Percentiles rank a stretch among this genome's conserved stretches.
Evolutionary conservation across 345 rosid species (phyloP).

Genomic region (Acer negundo): DNA sequence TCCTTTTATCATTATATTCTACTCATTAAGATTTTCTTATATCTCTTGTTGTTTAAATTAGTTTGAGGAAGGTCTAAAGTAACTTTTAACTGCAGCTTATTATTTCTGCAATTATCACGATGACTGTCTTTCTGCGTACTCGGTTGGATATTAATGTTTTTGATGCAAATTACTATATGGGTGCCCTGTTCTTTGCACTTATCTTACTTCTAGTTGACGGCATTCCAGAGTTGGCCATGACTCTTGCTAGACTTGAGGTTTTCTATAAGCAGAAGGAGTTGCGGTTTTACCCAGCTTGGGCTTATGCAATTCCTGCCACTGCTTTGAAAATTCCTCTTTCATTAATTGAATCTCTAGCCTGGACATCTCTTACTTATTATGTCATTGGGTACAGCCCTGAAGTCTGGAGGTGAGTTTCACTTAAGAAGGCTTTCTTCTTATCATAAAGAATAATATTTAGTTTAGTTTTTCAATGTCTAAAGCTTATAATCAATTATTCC

Average conservation of each 20-base stretch:
- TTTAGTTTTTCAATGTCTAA: too few relatives aligned
- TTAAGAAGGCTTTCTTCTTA: too few relatives aligned
- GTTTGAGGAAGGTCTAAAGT: background rate
- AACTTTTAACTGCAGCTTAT: slow-evolving; percentile 40
- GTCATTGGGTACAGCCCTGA: slow-evolving; percentile 80
- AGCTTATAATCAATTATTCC: too few relatives aligned
- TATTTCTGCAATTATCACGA: slow-evolving; percentile 48
- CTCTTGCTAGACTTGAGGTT: slow-evolving; percentile 48
- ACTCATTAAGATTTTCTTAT: background rate
- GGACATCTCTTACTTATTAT: slow-evolving; percentile 75
- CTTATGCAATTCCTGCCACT: slow-evolving; percentile 59
- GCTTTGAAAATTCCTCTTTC: slow-evolving; percentile 57
- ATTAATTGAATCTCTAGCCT: slow-evolving; percentile 48
- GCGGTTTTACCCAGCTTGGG: slow-evolving; percentile 71
- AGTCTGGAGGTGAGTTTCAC: slow-evolving; percentile 48
- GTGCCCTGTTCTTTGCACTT: slow-evolving; percentile 50
- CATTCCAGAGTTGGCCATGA: slow-evolving; percentile 50
- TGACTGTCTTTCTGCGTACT: slow-evolving; percentile 54
- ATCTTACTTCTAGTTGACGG: slow-evolving; percentile 49
- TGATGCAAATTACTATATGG: slow-evolving; percentile 55
- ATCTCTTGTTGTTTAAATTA: background rate
- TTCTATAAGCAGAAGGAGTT: slow-evolving; percentile 65
- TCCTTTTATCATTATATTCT: too few relatives aligned
- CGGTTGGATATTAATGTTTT: slow-evolving; percentile 45
- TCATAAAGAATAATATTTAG: too few relatives aligned